A percentile compares a stretch with the other conserved stretches of the same genome.
Conservation (phyloP, 2,329 filamentous ascomycete genomes). For the Huntiella decipiens region DNA sequence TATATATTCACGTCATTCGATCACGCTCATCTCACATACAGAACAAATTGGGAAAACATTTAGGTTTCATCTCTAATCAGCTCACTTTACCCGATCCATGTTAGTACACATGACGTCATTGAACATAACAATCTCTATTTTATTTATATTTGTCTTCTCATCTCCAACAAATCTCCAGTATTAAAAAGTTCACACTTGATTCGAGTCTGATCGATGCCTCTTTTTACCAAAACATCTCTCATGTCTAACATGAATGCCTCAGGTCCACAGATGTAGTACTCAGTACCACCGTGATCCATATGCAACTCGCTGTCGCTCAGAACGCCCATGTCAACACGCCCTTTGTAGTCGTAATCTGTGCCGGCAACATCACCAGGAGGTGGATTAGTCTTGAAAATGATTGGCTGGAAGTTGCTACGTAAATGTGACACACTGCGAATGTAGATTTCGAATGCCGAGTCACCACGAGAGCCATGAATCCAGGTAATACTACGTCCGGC, state of each 20-base stretch:
- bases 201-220: slow-evolving; percentile 37
- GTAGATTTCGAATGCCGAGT: slow-evolving; percentile 35
- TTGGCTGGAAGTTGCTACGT: slow-evolving; percentile 19
- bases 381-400: slow-evolving; percentile 39
- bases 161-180: slow-evolving; percentile 26
- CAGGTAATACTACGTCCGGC: slow-evolving; percentile 33
- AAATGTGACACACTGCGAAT: slow-evolving; percentile 24
- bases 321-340: slow-evolving; percentile 38
- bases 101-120: too few relatives aligned
- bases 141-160: slow-evolving; percentile 4
- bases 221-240: slow-evolving; percentile 29
- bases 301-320: slow-evolving; percentile 36
- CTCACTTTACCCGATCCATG: too few relatives aligned
- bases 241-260: slow-evolving; percentile 48
- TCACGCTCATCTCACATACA: too few relatives aligned
- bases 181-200: slow-evolving; percentile 51
- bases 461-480: slow-evolving; percentile 33
- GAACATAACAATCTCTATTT: too few relatives aligned
- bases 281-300: slow-evolving; percentile 30
- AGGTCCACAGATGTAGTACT: slow-evolving; percentile 59
- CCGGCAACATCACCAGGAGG: slow-evolving; percentile 26
- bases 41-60: too few relatives aligned
- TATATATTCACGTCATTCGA: too few relatives aligned
- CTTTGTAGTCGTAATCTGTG: slow-evolving; percentile 37
- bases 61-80: too few relatives aligned